These are phyloP conservation scores for Erysiphe pulchra DNA, from an alignment of 2,329 filamentous ascomycete genomes.

Conservation along the genomic window DNA sequence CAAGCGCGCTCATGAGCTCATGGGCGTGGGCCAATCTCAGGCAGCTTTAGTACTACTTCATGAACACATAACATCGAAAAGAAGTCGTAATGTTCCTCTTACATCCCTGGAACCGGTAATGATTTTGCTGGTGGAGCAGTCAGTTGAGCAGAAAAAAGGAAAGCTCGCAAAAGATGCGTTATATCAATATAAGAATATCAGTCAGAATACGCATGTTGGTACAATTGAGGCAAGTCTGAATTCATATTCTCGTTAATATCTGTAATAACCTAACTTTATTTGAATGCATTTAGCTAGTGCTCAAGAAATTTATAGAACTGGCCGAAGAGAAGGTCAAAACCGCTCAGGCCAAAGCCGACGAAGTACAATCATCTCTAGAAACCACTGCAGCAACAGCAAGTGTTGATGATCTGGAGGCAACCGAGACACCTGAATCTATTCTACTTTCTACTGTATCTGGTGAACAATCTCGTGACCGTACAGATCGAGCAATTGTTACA, in stretches of 20 bases:
- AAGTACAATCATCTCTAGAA: conserved; percentile 72
- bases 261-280: not conserved
- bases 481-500: conserved; percentile 91
- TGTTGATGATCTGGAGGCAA: conserved; percentile 87
- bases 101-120: conserved; percentile 91
- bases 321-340: conserved; percentile 90
- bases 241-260: not conserved
- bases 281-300: conserved; percentile 36
- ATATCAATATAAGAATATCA: conserved; percentile 99
- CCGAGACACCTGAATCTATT: conserved; percentile 93
- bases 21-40: conserved; percentile 80
- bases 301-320: conserved; percentile 95
- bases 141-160: conserved; percentile 90
- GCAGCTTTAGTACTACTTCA: conserved; percentile 87
- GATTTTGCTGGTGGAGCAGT: conserved; percentile 89
- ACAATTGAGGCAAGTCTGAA: conserved; percentile 57
- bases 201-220: conserved; percentile 92
- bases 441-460: conserved; percentile 92
- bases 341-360: conserved; percentile 85
- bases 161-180: conserved; percentile 96
- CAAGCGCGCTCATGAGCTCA: conserved; percentile 95
- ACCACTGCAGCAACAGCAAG: conserved; percentile 44
- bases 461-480: conserved; percentile 90
- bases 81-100: conserved; percentile 92
- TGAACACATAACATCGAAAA: conserved; percentile 97